Evolutionary conservation across 129 eudicot species (phyloP).

Genomic region (Apium graveolens): DNA sequence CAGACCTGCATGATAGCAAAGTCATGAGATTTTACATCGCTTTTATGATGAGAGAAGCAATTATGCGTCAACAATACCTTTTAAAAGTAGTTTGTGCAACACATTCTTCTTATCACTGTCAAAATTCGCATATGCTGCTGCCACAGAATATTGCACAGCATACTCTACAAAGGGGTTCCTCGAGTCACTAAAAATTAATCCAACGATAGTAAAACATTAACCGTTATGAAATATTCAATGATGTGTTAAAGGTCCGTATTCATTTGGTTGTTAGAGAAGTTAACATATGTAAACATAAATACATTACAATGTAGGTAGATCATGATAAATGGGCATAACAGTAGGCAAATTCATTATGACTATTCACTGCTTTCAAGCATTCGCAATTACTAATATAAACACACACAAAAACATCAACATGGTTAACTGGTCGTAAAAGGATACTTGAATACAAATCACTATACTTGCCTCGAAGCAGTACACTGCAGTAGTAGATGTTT

Average conservation of each 20-base stretch:
- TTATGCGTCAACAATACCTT: conserved; percentile 36
- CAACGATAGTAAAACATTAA: conserved; percentile 12
- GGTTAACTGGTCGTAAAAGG: neutral
- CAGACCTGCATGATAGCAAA: conserved; percentile 66
- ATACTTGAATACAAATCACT: neutral
- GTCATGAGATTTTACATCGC: neutral
- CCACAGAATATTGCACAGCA: conserved; percentile 83
- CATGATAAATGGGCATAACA: neutral
- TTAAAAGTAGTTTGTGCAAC: conserved; percentile 62
- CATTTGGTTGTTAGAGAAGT: neutral
- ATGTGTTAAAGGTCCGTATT: conserved; percentile 6
- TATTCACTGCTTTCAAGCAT: neutral
- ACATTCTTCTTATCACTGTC: conserved; percentile 46
- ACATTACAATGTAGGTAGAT: neutral
- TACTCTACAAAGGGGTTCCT: conserved; percentile 93
- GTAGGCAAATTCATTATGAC: neutral
- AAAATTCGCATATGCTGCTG: conserved; percentile 70
- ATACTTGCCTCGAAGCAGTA: conserved; percentile 62
- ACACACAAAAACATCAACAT: neutral
- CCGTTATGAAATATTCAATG: neutral
- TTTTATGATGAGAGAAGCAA: neutral
- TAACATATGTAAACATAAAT: neutral
- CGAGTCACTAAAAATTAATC: conserved; percentile 49
- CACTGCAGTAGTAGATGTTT: conserved; percentile 58
- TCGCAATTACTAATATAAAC: neutral